A percentile compares a stretch with the other conserved stretches of the same genome.
Evolutionary conservation across 495 filamentous ascomycete species (phyloP).

Genomic region (Tuber brumale): DNA sequence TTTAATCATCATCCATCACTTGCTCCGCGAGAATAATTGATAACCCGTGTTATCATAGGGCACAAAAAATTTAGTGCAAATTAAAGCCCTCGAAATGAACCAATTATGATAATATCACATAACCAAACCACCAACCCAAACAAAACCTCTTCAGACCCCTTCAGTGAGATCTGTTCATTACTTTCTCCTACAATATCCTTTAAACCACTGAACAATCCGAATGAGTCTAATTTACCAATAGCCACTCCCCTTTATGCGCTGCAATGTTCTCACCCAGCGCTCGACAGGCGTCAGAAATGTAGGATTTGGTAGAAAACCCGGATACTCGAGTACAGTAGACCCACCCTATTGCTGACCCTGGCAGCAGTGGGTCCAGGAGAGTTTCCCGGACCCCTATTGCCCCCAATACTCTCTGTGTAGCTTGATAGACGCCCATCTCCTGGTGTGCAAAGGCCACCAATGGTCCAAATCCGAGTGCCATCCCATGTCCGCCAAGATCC

Average conservation of each 20-base stretch:
- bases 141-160: not conserved
- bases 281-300: not conserved
- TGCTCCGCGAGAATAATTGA: not conserved
- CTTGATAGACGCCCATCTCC: not conserved
- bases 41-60: not conserved
- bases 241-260: not conserved
- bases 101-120: not conserved
- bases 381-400: not conserved
- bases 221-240: not conserved
- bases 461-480: not conserved
- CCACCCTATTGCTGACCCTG: not conserved
- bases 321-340: not conserved
- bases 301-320: not conserved
- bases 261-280: not conserved
- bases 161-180: no score
- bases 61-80: not conserved
- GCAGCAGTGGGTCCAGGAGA: not conserved
- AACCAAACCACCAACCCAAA: not conserved
- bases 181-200: not conserved
- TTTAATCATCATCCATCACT: not conserved
- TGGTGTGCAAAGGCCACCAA: not conserved
- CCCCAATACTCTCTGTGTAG: not conserved
- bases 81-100: not conserved
- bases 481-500: constrained; percentile 12
- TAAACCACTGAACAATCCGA: not conserved